Evolutionary conservation across 768 basidiomycete genomes (phyloP).

Genomic region (Leucocoprinus leucothites): DNA sequence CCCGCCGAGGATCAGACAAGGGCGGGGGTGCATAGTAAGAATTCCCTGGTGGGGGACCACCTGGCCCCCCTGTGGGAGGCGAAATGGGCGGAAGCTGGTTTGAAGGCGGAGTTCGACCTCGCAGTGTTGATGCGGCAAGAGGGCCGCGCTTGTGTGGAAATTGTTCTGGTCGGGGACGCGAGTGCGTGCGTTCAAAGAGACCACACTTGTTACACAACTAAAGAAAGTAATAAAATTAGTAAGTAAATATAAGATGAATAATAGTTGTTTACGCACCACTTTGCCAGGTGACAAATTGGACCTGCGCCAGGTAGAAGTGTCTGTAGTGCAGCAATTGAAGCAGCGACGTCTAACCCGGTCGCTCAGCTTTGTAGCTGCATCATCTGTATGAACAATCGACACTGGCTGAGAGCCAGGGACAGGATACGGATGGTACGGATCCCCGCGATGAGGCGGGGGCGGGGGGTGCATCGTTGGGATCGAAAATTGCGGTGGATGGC

Average conservation of each 20-base stretch:
- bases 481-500: slow-evolving; percentile 18
- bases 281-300: slow-evolving; percentile 78
- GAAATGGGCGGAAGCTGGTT: slow-evolving; percentile 40
- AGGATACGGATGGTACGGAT: slow-evolving; percentile 26
- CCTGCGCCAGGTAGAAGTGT: slow-evolving; percentile 79
- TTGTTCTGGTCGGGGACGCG: slow-evolving; percentile 73
- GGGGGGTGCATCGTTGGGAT: slow-evolving; percentile 15
- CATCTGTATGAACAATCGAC: slow-evolving; percentile 58
- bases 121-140: slow-evolving; percentile 48
- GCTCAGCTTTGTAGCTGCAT: slow-evolving; percentile 77
- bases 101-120: slow-evolving; percentile 47
- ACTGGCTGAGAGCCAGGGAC: slow-evolving; percentile 29
- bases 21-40: slow-evolving; percentile 53
- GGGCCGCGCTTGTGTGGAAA: slow-evolving; percentile 80
- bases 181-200: slow-evolving; percentile 78
- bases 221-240: slow-evolving; percentile 12
- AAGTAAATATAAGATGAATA: background rate
- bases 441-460: slow-evolving; percentile 15
- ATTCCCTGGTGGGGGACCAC: no score
- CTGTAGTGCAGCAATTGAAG: slow-evolving; percentile 84
- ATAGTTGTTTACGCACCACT: slow-evolving; percentile 57
- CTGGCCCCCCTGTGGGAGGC: slow-evolving; percentile 28
- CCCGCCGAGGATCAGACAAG: slow-evolving; percentile 29
- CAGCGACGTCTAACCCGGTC: slow-evolving; percentile 74
- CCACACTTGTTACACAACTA: slow-evolving; percentile 73